These are phyloP conservation scores for Mediolabrus comicus DNA, from an alignment of 108 stramenopile genomes.

Conservation along the genomic window DNA sequence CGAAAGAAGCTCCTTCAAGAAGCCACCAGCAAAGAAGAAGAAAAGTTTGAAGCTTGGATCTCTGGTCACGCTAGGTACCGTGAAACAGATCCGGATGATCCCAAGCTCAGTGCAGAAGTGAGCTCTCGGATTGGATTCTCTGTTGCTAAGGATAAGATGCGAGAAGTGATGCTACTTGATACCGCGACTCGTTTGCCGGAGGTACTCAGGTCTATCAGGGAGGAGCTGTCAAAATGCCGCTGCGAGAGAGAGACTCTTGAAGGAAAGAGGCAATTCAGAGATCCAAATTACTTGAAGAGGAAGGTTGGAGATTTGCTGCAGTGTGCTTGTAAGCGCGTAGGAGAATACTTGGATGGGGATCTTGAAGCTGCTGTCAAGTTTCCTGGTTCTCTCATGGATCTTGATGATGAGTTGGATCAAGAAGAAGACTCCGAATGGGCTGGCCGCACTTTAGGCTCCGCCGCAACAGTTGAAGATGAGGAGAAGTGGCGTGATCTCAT, in stretches of 20 bases:
- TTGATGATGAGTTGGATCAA: conserved; percentile 62
- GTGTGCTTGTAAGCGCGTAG: conserved; percentile 50
- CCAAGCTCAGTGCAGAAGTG: conserved; percentile 22
- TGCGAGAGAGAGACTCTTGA: conserved; percentile 44
- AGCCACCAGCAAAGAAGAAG: conserved; percentile 47
- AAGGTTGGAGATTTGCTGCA: conserved; percentile 50
- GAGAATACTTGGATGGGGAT: conserved; percentile 64
- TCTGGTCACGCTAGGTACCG: conserved; percentile 38
- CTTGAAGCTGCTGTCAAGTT: conserved; percentile 53
- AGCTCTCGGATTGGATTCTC: conserved; percentile 50
- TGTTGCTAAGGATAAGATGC: conserved; percentile 56
- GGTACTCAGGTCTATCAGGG: conserved; percentile 49
- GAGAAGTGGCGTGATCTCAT: conserved; percentile 61
- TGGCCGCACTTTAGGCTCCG: conserved; percentile 28
- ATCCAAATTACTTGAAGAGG: conserved; percentile 39
- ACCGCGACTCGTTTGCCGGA: conserved; percentile 69
- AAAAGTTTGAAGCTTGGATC: conserved; percentile 53
- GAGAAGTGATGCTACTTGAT: conserved; percentile 72
- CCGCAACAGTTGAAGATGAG: conserved; percentile 47
- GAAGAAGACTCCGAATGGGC: conserved; percentile 74
- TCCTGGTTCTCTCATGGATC: conserved; percentile 52
- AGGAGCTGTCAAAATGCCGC: conserved; percentile 41
- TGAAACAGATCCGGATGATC: conserved; percentile 46
- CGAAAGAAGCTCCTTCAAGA: conserved; percentile 46
- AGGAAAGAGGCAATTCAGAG: conserved; percentile 50